These are phyloP conservation scores for Spathaspora sp. DNA, from an alignment of 1,139 yeast species.

Conservation along the genomic window DNA sequence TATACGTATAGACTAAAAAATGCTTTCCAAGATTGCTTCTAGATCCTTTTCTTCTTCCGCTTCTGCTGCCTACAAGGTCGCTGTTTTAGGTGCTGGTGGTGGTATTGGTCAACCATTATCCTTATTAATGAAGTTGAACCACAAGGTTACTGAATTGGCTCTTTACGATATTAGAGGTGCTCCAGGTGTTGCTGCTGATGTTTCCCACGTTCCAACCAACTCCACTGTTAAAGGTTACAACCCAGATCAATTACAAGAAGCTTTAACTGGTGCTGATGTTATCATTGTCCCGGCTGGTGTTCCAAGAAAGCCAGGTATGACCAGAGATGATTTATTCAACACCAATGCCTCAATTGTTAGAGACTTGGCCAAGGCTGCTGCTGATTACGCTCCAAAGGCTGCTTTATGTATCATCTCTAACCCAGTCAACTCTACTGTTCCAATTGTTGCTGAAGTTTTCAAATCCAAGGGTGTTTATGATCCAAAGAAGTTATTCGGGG, in stretches of 20 bases:
- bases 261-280: conserved; percentile 70
- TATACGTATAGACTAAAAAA: conserved; percentile 12
- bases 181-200: conserved; percentile 92
- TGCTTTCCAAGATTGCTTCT: conserved; percentile 53
- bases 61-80: conserved; percentile 65
- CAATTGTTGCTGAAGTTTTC: conserved; percentile 85
- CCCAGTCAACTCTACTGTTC: conserved; percentile 96
- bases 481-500: conserved; percentile 84
- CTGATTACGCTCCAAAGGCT: conserved; percentile 71
- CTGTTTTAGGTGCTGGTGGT: conserved; percentile 81
- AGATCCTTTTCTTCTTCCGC: conserved; percentile 68
- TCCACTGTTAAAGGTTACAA: conserved; percentile 68
- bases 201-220: conserved; percentile 85
- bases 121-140: conserved; percentile 70
- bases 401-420: conserved; percentile 80
- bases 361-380: conserved; percentile 79
- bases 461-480: conserved; percentile 73
- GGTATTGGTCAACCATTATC: conserved; percentile 96
- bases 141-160: conserved; percentile 60
- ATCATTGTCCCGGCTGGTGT: conserved; percentile 95
- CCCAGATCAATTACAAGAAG: conserved; percentile 60
- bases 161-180: conserved; percentile 88
- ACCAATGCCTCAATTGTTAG: conserved; percentile 90
- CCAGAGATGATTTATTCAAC: conserved; percentile 92
- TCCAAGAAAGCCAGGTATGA: conserved; percentile 98